These are phyloP conservation scores for Amaranthus palmeri DNA, from an alignment of 148 eudicot species.

Conservation along the genomic window DNA sequence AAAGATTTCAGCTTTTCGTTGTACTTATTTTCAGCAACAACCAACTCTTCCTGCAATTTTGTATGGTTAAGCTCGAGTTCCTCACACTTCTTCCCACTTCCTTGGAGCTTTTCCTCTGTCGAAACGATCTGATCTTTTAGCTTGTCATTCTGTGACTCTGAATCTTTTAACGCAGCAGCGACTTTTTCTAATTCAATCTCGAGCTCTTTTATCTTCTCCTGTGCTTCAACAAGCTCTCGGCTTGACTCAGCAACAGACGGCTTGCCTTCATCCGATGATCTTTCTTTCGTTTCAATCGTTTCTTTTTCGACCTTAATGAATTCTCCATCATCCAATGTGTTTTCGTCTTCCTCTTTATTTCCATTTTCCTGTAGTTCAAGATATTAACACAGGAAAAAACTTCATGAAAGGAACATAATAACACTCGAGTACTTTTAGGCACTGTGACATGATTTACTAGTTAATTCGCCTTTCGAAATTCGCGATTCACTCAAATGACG, in stretches of 20 bases:
- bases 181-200: constrained; percentile 61
- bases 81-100: constrained; percentile 43
- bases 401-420: too few species aligned
- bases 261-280: constrained; percentile 28
- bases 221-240: constrained; percentile 68
- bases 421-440: too few species aligned
- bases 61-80: constrained; percentile 57
- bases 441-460: too few species aligned
- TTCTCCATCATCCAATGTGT: constrained; percentile 63
- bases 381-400: too few species aligned
- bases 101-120: constrained; percentile 47
- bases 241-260: constrained; percentile 36
- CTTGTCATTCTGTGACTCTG: constrained; percentile 58
- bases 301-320: constrained; percentile 92
- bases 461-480: too few species aligned
- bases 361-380: constrained; percentile 27
- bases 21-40: constrained; percentile 52
- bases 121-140: constrained; percentile 45
- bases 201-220: constrained; percentile 68
- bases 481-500: too few species aligned
- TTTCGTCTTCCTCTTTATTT: constrained; percentile 64
- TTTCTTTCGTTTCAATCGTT: constrained; percentile 42
- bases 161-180: constrained; percentile 40
- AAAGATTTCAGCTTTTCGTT: constrained; percentile 44
- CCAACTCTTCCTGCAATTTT: constrained; percentile 51